These are phyloP conservation scores for Boletus edulis DNA, from an alignment of 768 basidiomycete genomes.

Conservation along the genomic window DNA sequence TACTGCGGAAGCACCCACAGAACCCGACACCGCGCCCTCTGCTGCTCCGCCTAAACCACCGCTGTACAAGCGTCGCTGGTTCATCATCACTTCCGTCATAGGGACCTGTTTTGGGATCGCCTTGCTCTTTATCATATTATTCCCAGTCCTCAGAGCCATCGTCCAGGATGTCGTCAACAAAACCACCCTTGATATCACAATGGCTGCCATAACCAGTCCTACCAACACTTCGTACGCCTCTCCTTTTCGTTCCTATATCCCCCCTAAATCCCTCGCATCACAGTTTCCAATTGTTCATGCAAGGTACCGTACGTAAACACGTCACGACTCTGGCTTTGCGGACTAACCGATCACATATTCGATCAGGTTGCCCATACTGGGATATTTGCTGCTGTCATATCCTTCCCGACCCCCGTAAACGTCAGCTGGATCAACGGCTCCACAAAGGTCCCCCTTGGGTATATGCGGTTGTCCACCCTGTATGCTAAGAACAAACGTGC, in stretches of 20 bases:
- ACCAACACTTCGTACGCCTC: slow-evolving; percentile 54
- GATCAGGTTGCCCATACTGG: slow-evolving; percentile 64
- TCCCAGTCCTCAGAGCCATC: slow-evolving; percentile 66
- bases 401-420: slow-evolving; percentile 54
- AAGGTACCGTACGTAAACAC: slow-evolving; percentile 46
- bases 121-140: slow-evolving; percentile 64
- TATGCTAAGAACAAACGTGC: slow-evolving; percentile 55
- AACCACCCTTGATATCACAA: slow-evolving; percentile 50
- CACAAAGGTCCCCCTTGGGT: slow-evolving; percentile 51
- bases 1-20: not conserved
- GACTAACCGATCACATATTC: not conserved
- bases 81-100: slow-evolving; percentile 58
- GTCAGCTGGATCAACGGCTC: slow-evolving; percentile 57
- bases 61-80: slow-evolving; percentile 61
- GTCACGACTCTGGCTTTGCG: not conserved
- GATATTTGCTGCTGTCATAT: slow-evolving; percentile 59
- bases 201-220: slow-evolving; percentile 50
- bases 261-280: slow-evolving; percentile 3
- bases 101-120: slow-evolving; percentile 53
- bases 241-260: not conserved
- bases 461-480: slow-evolving; percentile 47
- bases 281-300: slow-evolving; percentile 52
- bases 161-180: slow-evolving; percentile 62
- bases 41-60: slow-evolving; percentile 30
- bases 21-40: not conserved